These are phyloP conservation scores for Pseudodiploospora longispora DNA, from an alignment of 2,329 filamentous ascomycete species.

Conservation along the genomic window DNA sequence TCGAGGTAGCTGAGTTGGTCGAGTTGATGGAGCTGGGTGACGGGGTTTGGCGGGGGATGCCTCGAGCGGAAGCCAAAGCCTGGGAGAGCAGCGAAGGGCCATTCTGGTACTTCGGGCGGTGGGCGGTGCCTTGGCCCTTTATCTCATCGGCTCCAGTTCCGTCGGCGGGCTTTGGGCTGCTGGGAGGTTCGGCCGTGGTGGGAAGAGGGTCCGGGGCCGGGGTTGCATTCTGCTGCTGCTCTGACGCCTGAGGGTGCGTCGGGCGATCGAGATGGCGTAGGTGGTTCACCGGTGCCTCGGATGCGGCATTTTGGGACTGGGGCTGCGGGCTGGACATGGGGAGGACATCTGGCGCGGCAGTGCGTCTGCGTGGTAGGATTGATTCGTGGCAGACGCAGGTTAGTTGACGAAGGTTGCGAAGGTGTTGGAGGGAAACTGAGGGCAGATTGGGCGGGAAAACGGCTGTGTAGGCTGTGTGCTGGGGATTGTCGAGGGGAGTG, in stretches of 20 bases:
- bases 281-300: constrained; percentile 35
- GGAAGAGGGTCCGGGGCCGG: constrained; percentile 1
- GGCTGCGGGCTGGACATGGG: constrained; percentile 49
- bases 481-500: constrained; percentile 9
- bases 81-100: constrained; percentile 50
- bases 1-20: not conserved
- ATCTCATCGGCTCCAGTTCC: constrained; percentile 25
- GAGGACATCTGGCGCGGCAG: constrained; percentile 42
- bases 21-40: constrained; percentile 8
- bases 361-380: constrained; percentile 15
- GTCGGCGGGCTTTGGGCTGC: constrained; percentile 1
- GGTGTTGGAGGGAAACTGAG: constrained; percentile 3
- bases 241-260: constrained; percentile 12
- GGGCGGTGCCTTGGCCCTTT: constrained; percentile 33
- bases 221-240: constrained; percentile 8
- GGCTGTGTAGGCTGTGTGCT: constrained; percentile 20
- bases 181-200: not conserved
- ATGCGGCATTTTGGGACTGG: constrained; percentile 48
- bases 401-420: constrained; percentile 11
- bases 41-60: constrained; percentile 29
- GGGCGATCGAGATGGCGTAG: constrained; percentile 8
- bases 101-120: constrained; percentile 35
- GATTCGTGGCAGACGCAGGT: constrained; percentile 15
- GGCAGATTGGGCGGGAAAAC: constrained; percentile 10
- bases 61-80: constrained; percentile 51